Evolutionary conservation across 768 basidiomycete genomes (phyloP), one percentile per base, ranked within the genome.

Genomic region (Mycena belliarum): DNA sequence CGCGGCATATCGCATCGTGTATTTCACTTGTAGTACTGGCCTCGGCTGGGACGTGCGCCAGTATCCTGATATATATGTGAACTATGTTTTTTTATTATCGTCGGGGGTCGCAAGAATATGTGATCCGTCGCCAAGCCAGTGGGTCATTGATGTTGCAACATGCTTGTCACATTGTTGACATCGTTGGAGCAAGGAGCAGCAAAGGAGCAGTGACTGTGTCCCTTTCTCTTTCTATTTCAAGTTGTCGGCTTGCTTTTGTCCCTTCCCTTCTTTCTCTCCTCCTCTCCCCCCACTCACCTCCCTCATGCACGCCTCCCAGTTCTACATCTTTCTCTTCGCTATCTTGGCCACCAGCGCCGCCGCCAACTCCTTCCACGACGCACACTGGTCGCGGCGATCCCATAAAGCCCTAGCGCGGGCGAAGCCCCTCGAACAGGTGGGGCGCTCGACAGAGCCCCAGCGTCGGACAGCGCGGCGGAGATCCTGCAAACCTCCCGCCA

Each of bases 261-360:
- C 20, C 42, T 15, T 32, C 29, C 7, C n/a, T 6, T 15, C 33
- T 35, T 14, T 10, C 11, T 35, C 33, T 33, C 59, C 26, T 47
- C 29, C 29, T 41, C 49, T 53, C 55, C 43, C 52, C 40, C 55
- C 50, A 54, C 52, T 57, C 60, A 40, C 46, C 42, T 24, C 59
- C 54, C 57, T 11, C 21, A 60, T 74, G 73, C 65, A 67, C 60
- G 52, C 69, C 33, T 54, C 64, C 16, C 60, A 65, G 52, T 63
- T 66, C 52, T 52, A 70, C 63, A 24, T 68, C 60, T 49, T 70
- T 47, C 57, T 69, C 62, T 47, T 71, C 38, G 66, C 65, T 28
- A 55, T 68, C 48, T 52, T 70, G 43, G 58, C 55, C 24, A 52
- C 65, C 25, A 33, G 49, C 57, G 56, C 47, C 40, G 49, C 70